These are phyloP conservation scores for Leccinum uliginosum DNA, from an alignment of 768 basidiomycete genomes.

Conservation along the genomic window DNA sequence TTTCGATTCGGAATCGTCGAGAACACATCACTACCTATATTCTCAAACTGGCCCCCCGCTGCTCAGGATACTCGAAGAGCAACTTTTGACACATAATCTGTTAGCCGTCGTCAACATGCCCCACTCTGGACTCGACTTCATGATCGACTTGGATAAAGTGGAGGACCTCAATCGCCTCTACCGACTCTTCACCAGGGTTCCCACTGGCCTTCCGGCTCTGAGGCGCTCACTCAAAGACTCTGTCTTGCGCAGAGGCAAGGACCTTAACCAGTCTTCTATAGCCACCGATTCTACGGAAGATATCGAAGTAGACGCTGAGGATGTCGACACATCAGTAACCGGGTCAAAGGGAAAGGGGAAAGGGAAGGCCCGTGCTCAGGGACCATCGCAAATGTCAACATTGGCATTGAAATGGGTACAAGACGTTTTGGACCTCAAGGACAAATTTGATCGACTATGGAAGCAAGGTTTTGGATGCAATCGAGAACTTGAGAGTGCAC, in stretches of 20 bases:
- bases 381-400: slow-evolving; percentile 38
- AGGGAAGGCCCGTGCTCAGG: slow-evolving; percentile 46
- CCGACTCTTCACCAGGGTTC: slow-evolving; percentile 64
- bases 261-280: slow-evolving; percentile 66
- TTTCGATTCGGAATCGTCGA: slow-evolving; percentile 76
- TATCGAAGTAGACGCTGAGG: slow-evolving; percentile 33
- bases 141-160: slow-evolving; percentile 78
- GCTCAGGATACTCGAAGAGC: slow-evolving; percentile 67
- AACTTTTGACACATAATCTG: slow-evolving; percentile 77
- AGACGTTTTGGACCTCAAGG: slow-evolving; percentile 85
- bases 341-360: slow-evolving; percentile 50
- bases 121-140: slow-evolving; percentile 78
- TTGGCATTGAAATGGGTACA: slow-evolving; percentile 91
- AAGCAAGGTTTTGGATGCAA: slow-evolving; percentile 65
- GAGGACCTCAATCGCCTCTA: slow-evolving; percentile 79
- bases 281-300: slow-evolving; percentile 35
- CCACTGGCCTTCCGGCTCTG: slow-evolving; percentile 60
- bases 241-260: slow-evolving; percentile 66
- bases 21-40: slow-evolving; percentile 83
- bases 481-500: slow-evolving; percentile 69
- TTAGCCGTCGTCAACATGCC: slow-evolving; percentile 70
- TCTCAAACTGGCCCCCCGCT: slow-evolving; percentile 67
- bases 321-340: slow-evolving; percentile 32
- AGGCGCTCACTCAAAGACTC: slow-evolving; percentile 68
- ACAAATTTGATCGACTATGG: slow-evolving; percentile 82